These are phyloP conservation scores for Sicyos edulis DNA, from an alignment of 306 rosid species.

Conservation along the genomic window DNA sequence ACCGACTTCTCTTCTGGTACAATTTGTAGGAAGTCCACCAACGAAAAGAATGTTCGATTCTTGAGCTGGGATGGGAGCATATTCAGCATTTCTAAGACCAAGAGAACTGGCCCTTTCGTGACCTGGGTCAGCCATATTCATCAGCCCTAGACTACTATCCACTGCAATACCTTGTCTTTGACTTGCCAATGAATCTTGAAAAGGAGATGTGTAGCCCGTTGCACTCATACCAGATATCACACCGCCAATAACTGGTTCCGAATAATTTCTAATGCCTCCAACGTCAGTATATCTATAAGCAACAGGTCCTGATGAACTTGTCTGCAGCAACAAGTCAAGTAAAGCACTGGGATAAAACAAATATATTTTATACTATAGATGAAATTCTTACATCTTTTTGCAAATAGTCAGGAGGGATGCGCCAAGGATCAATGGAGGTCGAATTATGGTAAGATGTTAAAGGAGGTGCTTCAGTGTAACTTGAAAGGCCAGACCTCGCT, in stretches of 20 bases:
- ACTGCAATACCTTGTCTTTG: conserved; percentile 31
- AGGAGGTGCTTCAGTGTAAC: conserved; percentile 40
- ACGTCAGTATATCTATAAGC: conserved; percentile 37
- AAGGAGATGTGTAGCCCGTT: conserved; percentile 32
- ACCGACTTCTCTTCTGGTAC: conserved; percentile 87
- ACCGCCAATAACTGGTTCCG: conserved; percentile 32
- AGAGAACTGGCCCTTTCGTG: conserved; percentile 37
- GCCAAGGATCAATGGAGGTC: conserved; percentile 29
- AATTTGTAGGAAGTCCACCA: conserved; percentile 64
- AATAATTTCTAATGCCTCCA: conserved; percentile 29
- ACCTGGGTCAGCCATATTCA: conserved; percentile 28
- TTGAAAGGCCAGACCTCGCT: conserved; percentile 38
- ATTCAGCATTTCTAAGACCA: conserved; percentile 26
- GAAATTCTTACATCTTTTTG: conserved; percentile 41
- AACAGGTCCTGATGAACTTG: conserved; percentile 29
- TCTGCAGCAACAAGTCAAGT: conserved; percentile 32
- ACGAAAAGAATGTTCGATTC: conserved; percentile 69
- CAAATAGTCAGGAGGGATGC: conserved; percentile 36
- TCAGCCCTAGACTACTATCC: conserved; percentile 27
- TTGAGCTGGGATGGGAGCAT: conserved; percentile 23
- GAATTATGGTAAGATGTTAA: conserved; percentile 30
- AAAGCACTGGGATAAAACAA: neutral
- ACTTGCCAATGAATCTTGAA: conserved; percentile 26
- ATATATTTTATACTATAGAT: neutral
- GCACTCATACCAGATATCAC: conserved; percentile 24